Base-by-base conservation (phyloP, 1,284 basidiomycete species). In the Ceratobasidium sp. region DNA sequence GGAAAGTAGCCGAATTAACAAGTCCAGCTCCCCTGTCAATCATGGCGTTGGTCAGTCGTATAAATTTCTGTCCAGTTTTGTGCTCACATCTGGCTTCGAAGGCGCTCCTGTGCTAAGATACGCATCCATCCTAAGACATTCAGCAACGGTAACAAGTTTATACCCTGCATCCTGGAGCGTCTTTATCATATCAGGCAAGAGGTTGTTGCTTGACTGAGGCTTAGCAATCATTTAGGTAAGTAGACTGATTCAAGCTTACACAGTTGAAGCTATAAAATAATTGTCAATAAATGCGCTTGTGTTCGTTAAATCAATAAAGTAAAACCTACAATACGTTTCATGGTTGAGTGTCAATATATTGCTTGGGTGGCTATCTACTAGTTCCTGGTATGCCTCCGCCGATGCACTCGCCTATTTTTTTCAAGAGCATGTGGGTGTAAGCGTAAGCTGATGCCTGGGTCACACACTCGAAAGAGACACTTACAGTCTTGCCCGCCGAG, bases 291-390 rank as follows among this genome's bases (percentile, higher is more conserved):
- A 38, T 17, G 26, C n/a, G 12, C 28, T 33, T 9, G 33, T 38
- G 33, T 40, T 23, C 4, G 4, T 33, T 33, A 33, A 33, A n/a
- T 46, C 28, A 17, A n/a, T 3, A 40, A 3, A 48, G 4, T 4
- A 48, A 48, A 28, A 46, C 76, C 38, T 61, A 71, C 73, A 42
- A 40, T 70, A 23, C 4, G 79, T 80, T 64, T 80, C 79, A 67
- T 80, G 79, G 77, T 80, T 80, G 50, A 80, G 52, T 3, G 79
- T 76, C 77, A 80, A 61, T 17, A 80, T 71, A 17, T 17, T 66
- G n/a, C 42, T 44, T 15, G 78, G 76, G 20, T 46, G 5, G 4
- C 20, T 3, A 9, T 52, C 33, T 15, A 65, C 17, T 5, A 59
- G 15, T 23, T 46, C 38, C 7, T 66, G 17, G 57, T 79, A 79